Conservation (phyloP, 441 rosid genomes). For the Erodium moschatum region DNA sequence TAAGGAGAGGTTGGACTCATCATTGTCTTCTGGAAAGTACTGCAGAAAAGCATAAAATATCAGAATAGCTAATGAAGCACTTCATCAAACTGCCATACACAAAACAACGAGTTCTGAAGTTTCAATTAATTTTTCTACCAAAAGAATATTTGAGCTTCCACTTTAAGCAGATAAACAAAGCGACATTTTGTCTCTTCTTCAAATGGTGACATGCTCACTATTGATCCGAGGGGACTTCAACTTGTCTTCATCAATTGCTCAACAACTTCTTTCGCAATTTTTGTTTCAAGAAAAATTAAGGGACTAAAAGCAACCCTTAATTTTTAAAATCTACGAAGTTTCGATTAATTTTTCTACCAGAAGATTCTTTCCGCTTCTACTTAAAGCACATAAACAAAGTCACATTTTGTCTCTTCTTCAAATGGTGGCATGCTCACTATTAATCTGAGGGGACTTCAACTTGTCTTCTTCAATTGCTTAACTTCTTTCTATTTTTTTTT, state of each 20-base stretch:
- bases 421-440: neutral
- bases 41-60: conserved; percentile 28
- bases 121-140: neutral
- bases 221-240: neutral
- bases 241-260: neutral
- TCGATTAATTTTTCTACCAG: neutral
- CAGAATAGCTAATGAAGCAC: neutral
- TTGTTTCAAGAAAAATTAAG: conserved; percentile 5
- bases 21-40: conserved; percentile 45
- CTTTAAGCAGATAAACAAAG: neutral
- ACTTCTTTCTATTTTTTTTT: neutral
- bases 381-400: neutral
- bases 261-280: neutral
- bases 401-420: neutral
- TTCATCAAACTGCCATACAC: neutral
- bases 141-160: neutral
- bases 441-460: conserved; percentile 3
- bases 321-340: neutral
- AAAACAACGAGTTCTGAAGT: neutral
- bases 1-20: conserved; percentile 22
- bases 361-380: neutral
- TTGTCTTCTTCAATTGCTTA: neutral
- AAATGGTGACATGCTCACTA: neutral
- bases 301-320: neutral
- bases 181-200: neutral